These are phyloP conservation scores for Papilionanthe hybrid DNA, from an alignment of 116 monocot genomes.

Conservation along the genomic window DNA sequence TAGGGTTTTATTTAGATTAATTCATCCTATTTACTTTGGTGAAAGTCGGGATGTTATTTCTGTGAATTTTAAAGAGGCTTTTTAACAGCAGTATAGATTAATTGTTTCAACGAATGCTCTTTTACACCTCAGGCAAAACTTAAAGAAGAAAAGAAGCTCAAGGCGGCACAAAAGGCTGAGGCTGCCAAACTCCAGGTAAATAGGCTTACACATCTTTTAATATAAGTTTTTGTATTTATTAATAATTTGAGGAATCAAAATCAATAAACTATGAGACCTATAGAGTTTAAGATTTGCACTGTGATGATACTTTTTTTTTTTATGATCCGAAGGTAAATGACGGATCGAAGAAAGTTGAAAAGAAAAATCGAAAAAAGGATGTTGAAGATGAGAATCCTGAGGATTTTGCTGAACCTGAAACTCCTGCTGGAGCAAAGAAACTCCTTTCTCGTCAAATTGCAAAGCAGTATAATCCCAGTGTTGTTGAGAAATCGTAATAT, in stretches of 20 bases:
- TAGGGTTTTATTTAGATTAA: not conserved
- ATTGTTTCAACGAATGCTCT: not conserved
- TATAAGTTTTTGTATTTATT: not conserved
- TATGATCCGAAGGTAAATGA: conserved; percentile 44
- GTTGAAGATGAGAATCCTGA: conserved; percentile 57
- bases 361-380: conserved; percentile 45
- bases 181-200: conserved; percentile 62
- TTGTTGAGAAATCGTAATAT: conserved; percentile 80
- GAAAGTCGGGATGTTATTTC: not conserved
- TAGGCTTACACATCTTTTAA: not conserved
- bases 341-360: conserved; percentile 61
- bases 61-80: not conserved
- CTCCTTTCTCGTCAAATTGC: conserved; percentile 71
- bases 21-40: not conserved
- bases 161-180: conserved; percentile 72
- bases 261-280: not conserved
- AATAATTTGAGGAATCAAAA: not conserved
- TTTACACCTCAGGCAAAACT: conserved; percentile 45
- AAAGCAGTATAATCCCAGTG: conserved; percentile 81
- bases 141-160: conserved; percentile 82
- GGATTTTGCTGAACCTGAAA: conserved; percentile 70
- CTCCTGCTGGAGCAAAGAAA: conserved; percentile 72
- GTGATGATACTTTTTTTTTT: not conserved
- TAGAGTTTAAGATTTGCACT: not conserved
- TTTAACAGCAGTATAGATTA: not conserved